Evolutionary conservation across 306 rosid genomes (phyloP).

Genomic region (Dryas alaskensis): DNA sequence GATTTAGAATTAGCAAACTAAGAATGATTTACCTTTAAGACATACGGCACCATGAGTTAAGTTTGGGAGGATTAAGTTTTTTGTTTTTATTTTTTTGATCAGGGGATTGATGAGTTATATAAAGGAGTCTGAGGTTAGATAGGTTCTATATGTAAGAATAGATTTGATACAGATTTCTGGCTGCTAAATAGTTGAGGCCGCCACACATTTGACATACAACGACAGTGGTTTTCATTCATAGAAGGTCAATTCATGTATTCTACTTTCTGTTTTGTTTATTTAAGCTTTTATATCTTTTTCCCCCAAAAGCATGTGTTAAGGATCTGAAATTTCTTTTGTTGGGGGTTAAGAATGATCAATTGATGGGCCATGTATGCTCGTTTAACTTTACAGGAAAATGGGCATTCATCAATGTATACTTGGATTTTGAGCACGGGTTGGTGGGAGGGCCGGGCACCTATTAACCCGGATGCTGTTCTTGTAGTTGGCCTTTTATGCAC

Average conservation of each 20-base stretch:
- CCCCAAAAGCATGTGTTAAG: background rate
- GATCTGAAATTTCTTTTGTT: background rate
- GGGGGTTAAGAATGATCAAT: background rate
- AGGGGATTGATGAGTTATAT: background rate
- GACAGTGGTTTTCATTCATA: no score
- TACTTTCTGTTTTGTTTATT: no score
- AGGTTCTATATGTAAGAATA: no score
- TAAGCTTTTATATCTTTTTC: no score
- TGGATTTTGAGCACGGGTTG: slow-evolving; percentile 97
- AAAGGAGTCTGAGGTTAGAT: no score
- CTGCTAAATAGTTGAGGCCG: no score
- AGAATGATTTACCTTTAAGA: background rate
- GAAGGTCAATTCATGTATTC: no score
- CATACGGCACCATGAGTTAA: background rate
- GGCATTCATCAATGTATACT: slow-evolving; percentile 64
- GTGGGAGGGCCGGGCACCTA: slow-evolving; percentile 81
- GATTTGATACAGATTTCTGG: no score
- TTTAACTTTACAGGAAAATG: slow-evolving; percentile 65
- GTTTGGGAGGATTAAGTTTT: background rate
- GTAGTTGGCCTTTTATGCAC: slow-evolving; percentile 52
- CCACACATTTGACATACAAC: no score
- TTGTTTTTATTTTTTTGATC: background rate
- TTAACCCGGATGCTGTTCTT: slow-evolving; percentile 77
- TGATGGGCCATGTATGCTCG: slow-evolving; percentile 6
- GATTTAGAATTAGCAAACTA: background rate